Evolutionary conservation across 2,329 filamentous ascomycete species (phyloP).

Genomic region (Penicillium occitanis): DNA sequence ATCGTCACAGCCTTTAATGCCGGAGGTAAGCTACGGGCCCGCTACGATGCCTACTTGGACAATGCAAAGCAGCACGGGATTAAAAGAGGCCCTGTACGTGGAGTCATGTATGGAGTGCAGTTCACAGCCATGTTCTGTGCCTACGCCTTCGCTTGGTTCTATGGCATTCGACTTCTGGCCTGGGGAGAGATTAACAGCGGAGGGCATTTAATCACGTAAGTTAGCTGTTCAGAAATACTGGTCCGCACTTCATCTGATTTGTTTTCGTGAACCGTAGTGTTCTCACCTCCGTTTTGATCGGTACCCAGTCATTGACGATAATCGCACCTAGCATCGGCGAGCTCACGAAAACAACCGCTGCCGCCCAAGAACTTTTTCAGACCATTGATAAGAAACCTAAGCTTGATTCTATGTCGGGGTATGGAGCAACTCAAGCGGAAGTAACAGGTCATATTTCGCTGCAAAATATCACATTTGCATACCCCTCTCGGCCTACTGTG

Average conservation of each 20-base stretch:
- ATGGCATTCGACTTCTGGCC: neutral
- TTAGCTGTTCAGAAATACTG: neutral
- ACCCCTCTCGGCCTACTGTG: neutral
- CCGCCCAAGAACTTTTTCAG: neutral
- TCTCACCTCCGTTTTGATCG: neutral
- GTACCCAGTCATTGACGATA: neutral
- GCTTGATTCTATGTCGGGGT: neutral
- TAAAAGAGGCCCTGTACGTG: neutral
- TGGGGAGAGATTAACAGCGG: neutral
- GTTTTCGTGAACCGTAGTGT: neutral
- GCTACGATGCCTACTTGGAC: neutral
- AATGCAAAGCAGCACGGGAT: neutral
- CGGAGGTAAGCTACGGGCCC: neutral
- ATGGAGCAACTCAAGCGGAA: neutral
- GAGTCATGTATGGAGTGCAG: neutral
- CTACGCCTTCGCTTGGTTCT: neutral
- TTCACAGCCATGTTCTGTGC: neutral
- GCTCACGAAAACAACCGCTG: neutral
- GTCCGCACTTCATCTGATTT: neutral
- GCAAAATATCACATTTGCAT: slow-evolving; percentile 1
- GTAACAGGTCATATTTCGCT: neutral
- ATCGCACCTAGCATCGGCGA: neutral
- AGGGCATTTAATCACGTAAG: neutral
- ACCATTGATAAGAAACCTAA: neutral
- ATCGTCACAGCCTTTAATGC: neutral